phyloP scores from a whole-genome alignment of 345 rosid genomes.

The Camelina hispida region DNA sequence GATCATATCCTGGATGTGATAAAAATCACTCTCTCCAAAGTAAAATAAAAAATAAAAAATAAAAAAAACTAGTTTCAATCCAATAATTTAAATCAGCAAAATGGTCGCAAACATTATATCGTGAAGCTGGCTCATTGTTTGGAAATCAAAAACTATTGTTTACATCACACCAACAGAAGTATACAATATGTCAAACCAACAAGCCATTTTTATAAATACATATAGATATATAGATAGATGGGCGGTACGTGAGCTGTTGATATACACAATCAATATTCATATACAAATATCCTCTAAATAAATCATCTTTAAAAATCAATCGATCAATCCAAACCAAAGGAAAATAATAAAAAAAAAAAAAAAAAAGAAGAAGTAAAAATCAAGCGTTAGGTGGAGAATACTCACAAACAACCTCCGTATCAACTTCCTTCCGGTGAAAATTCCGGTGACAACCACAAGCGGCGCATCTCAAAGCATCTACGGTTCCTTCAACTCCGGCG shows the following conservation, averaged over 20 bases:
- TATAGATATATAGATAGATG: constrained; percentile 15
- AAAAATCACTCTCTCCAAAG: neutral
- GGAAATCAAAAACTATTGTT: neutral
- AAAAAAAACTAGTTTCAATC: neutral
- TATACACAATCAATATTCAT: constrained; percentile 43
- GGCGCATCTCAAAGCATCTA: constrained; percentile 59
- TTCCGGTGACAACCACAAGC: constrained; percentile 85
- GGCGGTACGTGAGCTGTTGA: constrained; percentile 28
- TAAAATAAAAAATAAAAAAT: neutral
- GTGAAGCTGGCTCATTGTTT: constrained; percentile 9
- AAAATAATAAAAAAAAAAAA: neutral
- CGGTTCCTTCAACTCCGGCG: constrained; percentile 53
- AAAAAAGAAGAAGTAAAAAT: constrained; percentile 9
- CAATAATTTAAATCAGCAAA: neutral
- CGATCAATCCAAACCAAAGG: constrained; percentile 26
- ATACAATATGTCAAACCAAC: constrained; percentile 38
- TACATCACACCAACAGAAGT: constrained; percentile 38
- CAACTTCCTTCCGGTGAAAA: constrained; percentile 69
- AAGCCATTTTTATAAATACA: constrained; percentile 23
- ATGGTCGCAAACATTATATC: neutral
- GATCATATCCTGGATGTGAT: too few relatives aligned
- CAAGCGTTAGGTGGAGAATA: constrained; percentile 62
- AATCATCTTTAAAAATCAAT: constrained; percentile 32
- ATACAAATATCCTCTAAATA: constrained; percentile 32
- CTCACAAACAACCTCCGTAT: constrained; percentile 69